Conservation (phyloP, 805 yeast genomes). For the Barnettozyma populi region DNA sequence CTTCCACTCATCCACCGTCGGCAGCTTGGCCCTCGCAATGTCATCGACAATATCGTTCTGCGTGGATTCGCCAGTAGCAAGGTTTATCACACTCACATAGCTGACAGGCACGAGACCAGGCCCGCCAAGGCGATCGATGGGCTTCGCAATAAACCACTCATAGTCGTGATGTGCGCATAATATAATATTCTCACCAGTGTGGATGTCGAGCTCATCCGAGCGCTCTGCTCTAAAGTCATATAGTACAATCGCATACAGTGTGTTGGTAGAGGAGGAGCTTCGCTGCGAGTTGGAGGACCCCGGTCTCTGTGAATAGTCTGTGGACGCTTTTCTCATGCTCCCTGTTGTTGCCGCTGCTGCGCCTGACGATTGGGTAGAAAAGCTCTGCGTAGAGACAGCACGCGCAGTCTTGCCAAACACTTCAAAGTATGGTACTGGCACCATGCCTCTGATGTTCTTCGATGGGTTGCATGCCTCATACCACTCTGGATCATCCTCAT, state of each 20-base stretch:
- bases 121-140: slow-evolving; percentile 90
- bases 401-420: slow-evolving; percentile 53
- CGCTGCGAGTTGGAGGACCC: slow-evolving; percentile 1
- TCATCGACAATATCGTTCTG: slow-evolving; percentile 50
- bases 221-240: slow-evolving; percentile 78
- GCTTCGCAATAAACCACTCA: slow-evolving; percentile 98
- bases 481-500: slow-evolving; percentile 60
- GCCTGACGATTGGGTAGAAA: neutral
- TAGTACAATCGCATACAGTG: slow-evolving; percentile 77
- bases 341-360: neutral
- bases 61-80: slow-evolving; percentile 56
- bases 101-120: slow-evolving; percentile 95
- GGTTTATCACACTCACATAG: slow-evolving; percentile 81
- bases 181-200: slow-evolving; percentile 82
- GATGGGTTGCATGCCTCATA: slow-evolving; percentile 87
- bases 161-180: slow-evolving; percentile 93
- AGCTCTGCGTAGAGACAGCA: slow-evolving; percentile 1
- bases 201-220: slow-evolving; percentile 78
- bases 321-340: slow-evolving; percentile 2
- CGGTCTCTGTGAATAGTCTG: slow-evolving; percentile 6
- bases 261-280: slow-evolving; percentile 18
- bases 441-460: slow-evolving; percentile 73
- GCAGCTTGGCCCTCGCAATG: slow-evolving; percentile 64
- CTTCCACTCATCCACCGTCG: slow-evolving; percentile 96
- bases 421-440: slow-evolving; percentile 81